These are phyloP conservation scores for Parmales sp. DNA, from an alignment of 108 stramenopile species.

Conservation along the genomic window DNA sequence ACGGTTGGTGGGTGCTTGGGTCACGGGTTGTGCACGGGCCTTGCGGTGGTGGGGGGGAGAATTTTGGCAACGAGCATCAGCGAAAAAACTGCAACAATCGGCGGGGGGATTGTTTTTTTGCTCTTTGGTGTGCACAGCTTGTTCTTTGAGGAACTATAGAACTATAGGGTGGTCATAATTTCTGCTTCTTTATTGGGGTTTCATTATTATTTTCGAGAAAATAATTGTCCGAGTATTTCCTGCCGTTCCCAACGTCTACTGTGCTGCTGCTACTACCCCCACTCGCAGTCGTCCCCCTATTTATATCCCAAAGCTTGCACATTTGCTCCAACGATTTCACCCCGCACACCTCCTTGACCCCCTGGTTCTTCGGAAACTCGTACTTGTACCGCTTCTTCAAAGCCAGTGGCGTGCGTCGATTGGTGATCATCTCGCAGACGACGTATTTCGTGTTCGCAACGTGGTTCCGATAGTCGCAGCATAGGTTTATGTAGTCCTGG, in stretches of 20 bases:
- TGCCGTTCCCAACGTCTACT: no score
- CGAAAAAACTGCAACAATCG: slow-evolving; percentile 79
- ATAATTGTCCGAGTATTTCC: no score
- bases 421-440: slow-evolving; percentile 86
- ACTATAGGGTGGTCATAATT: no score
- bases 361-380: slow-evolving; percentile 45
- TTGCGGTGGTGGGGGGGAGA: slow-evolving; percentile 94
- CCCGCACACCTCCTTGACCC: slow-evolving; percentile 49
- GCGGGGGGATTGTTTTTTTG: slow-evolving; percentile 85
- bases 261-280: neutral
- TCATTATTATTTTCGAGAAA: no score
- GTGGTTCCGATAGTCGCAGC: slow-evolving; percentile 58
- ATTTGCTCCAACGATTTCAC: slow-evolving; percentile 50
- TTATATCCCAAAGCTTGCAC: slow-evolving; percentile 59
- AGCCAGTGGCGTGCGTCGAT: slow-evolving; percentile 52
- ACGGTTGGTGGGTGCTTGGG: slow-evolving; percentile 90
- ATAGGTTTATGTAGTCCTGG: slow-evolving; percentile 62
- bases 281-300: neutral
- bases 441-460: slow-evolving; percentile 90
- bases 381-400: slow-evolving; percentile 42
- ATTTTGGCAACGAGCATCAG: slow-evolving; percentile 91
- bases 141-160: slow-evolving; percentile 71
- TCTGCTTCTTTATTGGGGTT: no score
- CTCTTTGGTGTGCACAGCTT: slow-evolving; percentile 85
- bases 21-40: slow-evolving; percentile 91